Base-by-base conservation (phyloP, 306 rosid species). In the Prunus padus region DNA sequence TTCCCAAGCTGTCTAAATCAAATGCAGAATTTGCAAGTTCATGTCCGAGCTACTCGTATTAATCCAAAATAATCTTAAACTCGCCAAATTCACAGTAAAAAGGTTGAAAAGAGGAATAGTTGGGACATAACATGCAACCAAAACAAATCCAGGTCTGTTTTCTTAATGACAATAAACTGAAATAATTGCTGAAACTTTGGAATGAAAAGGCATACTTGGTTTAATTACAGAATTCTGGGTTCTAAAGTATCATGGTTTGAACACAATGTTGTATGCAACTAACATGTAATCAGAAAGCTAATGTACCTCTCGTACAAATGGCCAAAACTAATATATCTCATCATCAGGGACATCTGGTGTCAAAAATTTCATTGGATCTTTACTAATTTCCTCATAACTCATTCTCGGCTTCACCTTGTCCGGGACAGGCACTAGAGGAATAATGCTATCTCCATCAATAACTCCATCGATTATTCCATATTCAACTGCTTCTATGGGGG, bases 401-500 rank as follows among this genome's bases (percentile, higher is more conserved):
- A 86, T 67, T 25, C 87, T 77, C 11, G 84, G 31, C 72, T 86
- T 87, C 78, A 90, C 92, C 73, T 71, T 86, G 44, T 95, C 98
- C 14, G 97, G 99, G 45, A 92, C 92, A 23, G 97, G 97, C 74
- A 49, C 14, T 23, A 92, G 90, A 78, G 97, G 97, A 75, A 95
- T 84, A 77, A 95, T 89, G 80, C 81, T 86, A 33, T 90, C 97
- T 64, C 82, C 81, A 44, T 95, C 97, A 16, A 95, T 95, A 23
- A 95, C 97, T 28, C 93, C 97, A 63, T 92, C 97, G 40, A 90
- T 82, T 22, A 92, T 81, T 89, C 97, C 99, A 86, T 90, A 95
- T 70, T 95, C 98, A 71, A 92, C 97, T 5, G 91, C 98, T 83
- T 95, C 98, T 65, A 92, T 95, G 45, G 97, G 97, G 49, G 98